These are phyloP conservation scores for Pleurotus salmoneostramineus DNA, from an alignment of 768 basidiomycete genomes.

Conservation along the genomic window DNA sequence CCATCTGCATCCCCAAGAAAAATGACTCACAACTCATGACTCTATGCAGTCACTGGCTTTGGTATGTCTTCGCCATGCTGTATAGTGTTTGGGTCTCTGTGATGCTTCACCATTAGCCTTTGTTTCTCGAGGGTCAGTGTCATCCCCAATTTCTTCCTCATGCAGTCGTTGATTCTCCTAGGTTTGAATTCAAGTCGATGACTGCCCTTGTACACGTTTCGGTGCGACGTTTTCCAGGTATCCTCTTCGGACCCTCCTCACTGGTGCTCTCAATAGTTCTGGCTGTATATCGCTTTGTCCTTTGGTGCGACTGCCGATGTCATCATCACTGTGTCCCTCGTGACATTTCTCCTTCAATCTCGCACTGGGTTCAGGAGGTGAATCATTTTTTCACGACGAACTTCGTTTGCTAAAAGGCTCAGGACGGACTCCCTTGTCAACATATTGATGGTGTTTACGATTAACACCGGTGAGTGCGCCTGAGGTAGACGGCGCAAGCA, in stretches of 20 bases:
- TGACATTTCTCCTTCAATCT: slow-evolving; percentile 33
- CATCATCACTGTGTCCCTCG: slow-evolving; percentile 35
- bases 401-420: neutral
- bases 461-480: slow-evolving; percentile 30
- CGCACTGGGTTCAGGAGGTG: slow-evolving; percentile 32
- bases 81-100: neutral
- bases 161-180: neutral
- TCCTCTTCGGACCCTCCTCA: neutral
- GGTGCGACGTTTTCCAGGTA: neutral
- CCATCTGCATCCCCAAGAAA: neutral
- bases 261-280: slow-evolving; percentile 15
- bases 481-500: neutral
- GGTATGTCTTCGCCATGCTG: neutral
- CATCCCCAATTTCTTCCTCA: slow-evolving; percentile 14
- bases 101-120: slow-evolving; percentile 16
- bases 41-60: neutral
- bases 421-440: slow-evolving; percentile 38
- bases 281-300: slow-evolving; percentile 25
- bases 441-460: slow-evolving; percentile 39
- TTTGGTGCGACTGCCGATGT: slow-evolving; percentile 41
- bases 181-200: neutral
- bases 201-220: neutral
- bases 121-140: slow-evolving; percentile 22
- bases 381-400: neutral
- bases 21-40: neutral